Percentiles rank a stretch among this genome's conserved stretches.
Evolutionary conservation across 768 basidiomycete species (phyloP).

Genomic region (Suillus ampliporus): DNA sequence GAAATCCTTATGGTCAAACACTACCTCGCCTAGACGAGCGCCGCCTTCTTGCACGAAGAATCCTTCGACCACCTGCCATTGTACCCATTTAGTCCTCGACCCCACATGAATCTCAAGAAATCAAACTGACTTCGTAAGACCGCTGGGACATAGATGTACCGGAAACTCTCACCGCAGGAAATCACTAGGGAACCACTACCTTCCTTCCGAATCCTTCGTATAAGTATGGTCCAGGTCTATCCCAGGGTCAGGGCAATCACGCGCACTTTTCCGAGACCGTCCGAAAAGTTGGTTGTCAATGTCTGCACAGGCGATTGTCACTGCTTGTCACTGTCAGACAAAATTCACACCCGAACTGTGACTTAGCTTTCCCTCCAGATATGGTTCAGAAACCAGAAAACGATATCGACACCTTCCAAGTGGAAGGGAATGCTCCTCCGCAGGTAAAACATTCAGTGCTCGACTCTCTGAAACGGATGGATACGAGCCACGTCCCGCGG

Average conservation of each 20-base stretch:
- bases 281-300: too few relatives aligned
- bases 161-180: neutral
- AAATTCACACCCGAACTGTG: neutral
- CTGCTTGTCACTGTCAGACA: neutral
- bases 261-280: too few relatives aligned
- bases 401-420: conserved; percentile 23
- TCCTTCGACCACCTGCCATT: conserved; percentile 8
- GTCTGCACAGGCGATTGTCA: neutral
- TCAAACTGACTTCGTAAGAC: conserved; percentile 5
- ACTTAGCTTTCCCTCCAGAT: neutral
- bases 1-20: neutral
- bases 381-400: neutral
- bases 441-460: conserved; percentile 34
- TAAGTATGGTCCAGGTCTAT: neutral
- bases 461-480: conserved; percentile 18
- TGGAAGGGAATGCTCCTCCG: conserved; percentile 35
- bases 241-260: neutral
- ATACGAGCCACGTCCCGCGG: conserved; percentile 10
- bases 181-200: neutral
- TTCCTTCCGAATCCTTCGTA: neutral
- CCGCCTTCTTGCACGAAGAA: conserved; percentile 2
- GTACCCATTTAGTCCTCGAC: neutral
- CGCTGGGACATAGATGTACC: neutral
- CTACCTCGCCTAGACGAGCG: neutral
- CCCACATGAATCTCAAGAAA: neutral